Percentiles rank a stretch among this genome's conserved stretches.
Evolutionary conservation across 2,329 filamentous ascomycete genomes (phyloP).

Genomic region (Aspergillus persii): DNA sequence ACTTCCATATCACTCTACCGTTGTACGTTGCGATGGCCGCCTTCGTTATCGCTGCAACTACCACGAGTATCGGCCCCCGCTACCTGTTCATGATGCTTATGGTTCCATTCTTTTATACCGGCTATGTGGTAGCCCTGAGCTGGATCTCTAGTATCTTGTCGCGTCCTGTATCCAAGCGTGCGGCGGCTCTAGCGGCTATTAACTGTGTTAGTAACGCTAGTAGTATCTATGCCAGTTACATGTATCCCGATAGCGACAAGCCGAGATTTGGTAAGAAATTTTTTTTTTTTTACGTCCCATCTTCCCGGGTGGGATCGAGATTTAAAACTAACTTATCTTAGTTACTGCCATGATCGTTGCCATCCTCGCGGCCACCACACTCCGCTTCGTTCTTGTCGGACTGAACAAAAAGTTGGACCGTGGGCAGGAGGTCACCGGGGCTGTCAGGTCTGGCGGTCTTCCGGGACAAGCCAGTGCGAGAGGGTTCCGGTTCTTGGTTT

Average conservation of each 20-base stretch:
- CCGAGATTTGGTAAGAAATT: slow-evolving; percentile 42
- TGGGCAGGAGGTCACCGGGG: slow-evolving; percentile 57
- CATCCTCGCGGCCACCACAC: slow-evolving; percentile 60
- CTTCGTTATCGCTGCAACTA: slow-evolving; percentile 67
- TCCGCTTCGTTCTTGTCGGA: slow-evolving; percentile 62
- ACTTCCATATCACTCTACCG: slow-evolving; percentile 64
- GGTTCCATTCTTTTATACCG: slow-evolving; percentile 62
- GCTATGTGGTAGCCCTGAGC: slow-evolving; percentile 65
- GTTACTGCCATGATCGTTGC: slow-evolving; percentile 64
- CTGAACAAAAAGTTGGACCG: slow-evolving; percentile 69
- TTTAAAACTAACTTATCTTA: slow-evolving; percentile 14
- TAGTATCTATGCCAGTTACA: slow-evolving; percentile 68
- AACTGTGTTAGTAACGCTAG: slow-evolving; percentile 70
- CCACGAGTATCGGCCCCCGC: slow-evolving; percentile 58
- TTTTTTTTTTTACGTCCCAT: slow-evolving; percentile 32
- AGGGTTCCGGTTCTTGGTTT: slow-evolving; percentile 67
- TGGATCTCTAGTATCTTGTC: slow-evolving; percentile 78
- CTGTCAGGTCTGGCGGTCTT: slow-evolving; percentile 39
- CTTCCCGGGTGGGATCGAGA: neutral
- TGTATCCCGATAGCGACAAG: slow-evolving; percentile 56
- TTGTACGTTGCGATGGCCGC: slow-evolving; percentile 60
- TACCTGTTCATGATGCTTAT: slow-evolving; percentile 74
- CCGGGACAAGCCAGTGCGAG: slow-evolving; percentile 57
- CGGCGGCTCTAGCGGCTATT: slow-evolving; percentile 70
- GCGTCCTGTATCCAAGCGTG: slow-evolving; percentile 71